Conservation (phyloP, 176 grass and related monocot species). For the Oryza brachyantha region DNA sequence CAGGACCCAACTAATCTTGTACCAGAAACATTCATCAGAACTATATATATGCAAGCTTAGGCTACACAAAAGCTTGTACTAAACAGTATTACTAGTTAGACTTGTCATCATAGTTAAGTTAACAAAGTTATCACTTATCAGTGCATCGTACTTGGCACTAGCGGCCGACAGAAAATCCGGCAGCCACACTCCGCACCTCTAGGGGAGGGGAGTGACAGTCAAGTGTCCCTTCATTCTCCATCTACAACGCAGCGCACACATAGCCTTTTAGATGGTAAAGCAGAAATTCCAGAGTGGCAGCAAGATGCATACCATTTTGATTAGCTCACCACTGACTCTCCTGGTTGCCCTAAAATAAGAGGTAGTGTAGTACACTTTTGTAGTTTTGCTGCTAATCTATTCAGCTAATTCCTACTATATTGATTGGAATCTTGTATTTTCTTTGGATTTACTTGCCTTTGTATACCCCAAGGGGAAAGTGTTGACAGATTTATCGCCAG, state of each 20-base stretch:
- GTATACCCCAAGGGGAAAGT: not conserved
- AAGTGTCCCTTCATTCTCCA: constrained; percentile 22
- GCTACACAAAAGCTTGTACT: constrained; percentile 26
- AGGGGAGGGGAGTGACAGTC: constrained; percentile 33
- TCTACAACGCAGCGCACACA: constrained; percentile 17
- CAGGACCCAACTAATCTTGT: not conserved
- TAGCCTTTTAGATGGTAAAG: constrained; percentile 41
- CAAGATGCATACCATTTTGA: constrained; percentile 25
- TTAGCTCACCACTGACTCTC: not conserved
- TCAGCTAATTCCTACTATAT: constrained; percentile 6
- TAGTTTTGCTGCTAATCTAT: not conserved
- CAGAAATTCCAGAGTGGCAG: constrained; percentile 27
- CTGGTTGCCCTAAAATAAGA: constrained; percentile 21
- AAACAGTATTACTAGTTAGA: constrained; percentile 29
- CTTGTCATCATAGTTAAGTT: constrained; percentile 35
- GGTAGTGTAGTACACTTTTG: not conserved
- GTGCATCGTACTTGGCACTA: constrained; percentile 31
- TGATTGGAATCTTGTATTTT: not conserved
- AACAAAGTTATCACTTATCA: constrained; percentile 52
- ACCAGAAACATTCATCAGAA: not conserved
- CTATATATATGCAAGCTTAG: constrained; percentile 10
- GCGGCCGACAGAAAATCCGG: constrained; percentile 57
- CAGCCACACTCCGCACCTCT: constrained; percentile 34
- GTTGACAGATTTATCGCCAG: not conserved
- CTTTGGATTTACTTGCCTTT: not conserved